phyloP scores from a whole-genome alignment of 1,139 yeast genomes.

The Torulaspora globosa region DNA sequence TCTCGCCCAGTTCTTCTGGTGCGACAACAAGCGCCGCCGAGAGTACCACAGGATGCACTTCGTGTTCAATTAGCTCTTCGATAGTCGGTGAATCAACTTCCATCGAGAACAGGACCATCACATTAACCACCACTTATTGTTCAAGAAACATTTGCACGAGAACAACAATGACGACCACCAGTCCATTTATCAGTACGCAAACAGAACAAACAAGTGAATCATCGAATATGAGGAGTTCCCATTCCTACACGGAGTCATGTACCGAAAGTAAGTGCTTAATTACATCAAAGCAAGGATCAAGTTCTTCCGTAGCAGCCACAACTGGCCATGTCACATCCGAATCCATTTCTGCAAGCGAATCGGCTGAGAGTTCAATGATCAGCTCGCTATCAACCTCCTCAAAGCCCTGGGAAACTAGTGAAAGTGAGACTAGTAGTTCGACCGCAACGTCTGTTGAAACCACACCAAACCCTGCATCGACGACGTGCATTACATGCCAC shows the following conservation, averaged over 20 bases:
- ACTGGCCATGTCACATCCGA: neutral
- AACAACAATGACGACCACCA: conserved; percentile 4
- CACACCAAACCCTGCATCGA: neutral
- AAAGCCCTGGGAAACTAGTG: neutral
- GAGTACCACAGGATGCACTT: conserved; percentile 31
- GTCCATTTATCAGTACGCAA: neutral
- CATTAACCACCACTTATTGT: conserved; percentile 9
- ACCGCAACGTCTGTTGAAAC: neutral
- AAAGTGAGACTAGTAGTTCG: neutral
- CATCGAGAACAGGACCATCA: conserved; percentile 3
- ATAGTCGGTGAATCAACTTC: neutral
- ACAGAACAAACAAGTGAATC: neutral
- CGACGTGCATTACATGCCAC: neutral
- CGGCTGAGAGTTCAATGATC: neutral
- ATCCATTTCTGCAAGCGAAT: neutral
- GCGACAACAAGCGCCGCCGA: conserved; percentile 3
- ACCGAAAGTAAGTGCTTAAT: neutral
- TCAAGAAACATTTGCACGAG: conserved; percentile 7
- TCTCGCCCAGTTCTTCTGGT: neutral
- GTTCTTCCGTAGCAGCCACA: neutral
- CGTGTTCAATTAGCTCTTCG: conserved; percentile 33
- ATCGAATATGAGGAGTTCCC: neutral
- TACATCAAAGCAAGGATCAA: neutral
- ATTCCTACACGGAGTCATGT: neutral
- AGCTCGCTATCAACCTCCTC: neutral